A percentile compares a stretch with the other conserved stretches of the same genome.
Conservation (phyloP, 768 basidiomycete genomes). For the Tylopilus sp. region DNA sequence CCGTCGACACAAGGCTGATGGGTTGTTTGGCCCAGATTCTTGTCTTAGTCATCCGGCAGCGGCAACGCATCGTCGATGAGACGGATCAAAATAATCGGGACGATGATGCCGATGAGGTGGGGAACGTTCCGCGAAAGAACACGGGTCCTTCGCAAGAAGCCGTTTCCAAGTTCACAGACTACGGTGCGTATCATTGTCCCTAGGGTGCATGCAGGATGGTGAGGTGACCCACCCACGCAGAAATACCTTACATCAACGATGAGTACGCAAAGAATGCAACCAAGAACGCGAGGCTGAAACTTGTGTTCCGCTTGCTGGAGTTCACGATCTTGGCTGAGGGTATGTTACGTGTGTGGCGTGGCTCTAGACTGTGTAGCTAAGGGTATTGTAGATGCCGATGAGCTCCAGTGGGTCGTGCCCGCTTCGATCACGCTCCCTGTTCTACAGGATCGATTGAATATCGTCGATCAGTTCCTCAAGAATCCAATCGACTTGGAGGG, state of each 20-base stretch:
- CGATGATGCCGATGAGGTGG: constrained; percentile 35
- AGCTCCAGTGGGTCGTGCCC: constrained; percentile 85
- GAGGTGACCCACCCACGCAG: constrained; percentile 38
- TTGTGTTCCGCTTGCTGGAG: constrained; percentile 76
- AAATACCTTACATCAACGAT: constrained; percentile 71
- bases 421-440: constrained; percentile 62
- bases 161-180: constrained; percentile 64
- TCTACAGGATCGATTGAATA: constrained; percentile 62
- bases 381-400: constrained; percentile 50
- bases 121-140: constrained; percentile 25
- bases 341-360: constrained; percentile 29
- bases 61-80: constrained; percentile 59
- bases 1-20: constrained; percentile 19
- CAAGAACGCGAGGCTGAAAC: constrained; percentile 74
- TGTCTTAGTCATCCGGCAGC: constrained; percentile 52
- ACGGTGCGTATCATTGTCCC: constrained; percentile 50
- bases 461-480: constrained; percentile 82
- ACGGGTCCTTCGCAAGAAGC: constrained; percentile 64
- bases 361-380: constrained; percentile 7
- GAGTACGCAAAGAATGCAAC: constrained; percentile 75
- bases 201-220: constrained; percentile 1
- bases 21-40: constrained; percentile 50
- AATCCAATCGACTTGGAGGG: constrained; percentile 79
- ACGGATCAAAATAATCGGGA: constrained; percentile 44
- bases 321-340: constrained; percentile 70